phyloP scores from a whole-genome alignment of 495 filamentous ascomycete genomes.

The Halenospora varia region DNA sequence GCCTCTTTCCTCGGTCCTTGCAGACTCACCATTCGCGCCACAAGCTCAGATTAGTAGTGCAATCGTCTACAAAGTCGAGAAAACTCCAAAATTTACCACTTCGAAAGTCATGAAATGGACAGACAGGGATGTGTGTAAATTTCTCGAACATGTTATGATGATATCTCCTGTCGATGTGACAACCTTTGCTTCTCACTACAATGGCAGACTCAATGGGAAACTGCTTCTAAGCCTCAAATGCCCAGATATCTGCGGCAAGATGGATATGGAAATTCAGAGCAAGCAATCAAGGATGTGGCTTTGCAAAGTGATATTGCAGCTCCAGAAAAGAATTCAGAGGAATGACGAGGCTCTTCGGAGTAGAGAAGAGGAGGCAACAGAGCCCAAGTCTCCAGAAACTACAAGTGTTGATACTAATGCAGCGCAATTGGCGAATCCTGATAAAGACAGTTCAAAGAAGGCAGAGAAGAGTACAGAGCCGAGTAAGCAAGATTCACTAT shows the following conservation, averaged over 20 bases:
- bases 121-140: neutral
- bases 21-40: too few species aligned
- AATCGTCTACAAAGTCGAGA: neutral
- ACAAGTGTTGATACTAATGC: too few species aligned
- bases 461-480: too few species aligned
- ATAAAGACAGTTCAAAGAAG: too few species aligned
- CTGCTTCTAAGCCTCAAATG: neutral
- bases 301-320: neutral
- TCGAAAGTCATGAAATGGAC: neutral
- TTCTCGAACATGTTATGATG: neutral
- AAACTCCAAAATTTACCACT: neutral
- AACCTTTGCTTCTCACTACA: neutral
- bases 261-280: neutral
- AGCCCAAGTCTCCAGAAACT: too few species aligned
- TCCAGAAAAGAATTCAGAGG: neutral
- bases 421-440: too few species aligned
- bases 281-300: neutral
- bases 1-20: too few species aligned
- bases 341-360: neutral
- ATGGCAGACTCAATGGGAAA: neutral
- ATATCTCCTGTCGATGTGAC: neutral
- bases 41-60: neutral
- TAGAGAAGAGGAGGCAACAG: too few species aligned
- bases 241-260: neutral
- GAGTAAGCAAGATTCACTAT: too few species aligned